phyloP scores from a whole-genome alignment of 2,329 filamentous ascomycete species.

The Ophiostoma perfectum region DNA sequence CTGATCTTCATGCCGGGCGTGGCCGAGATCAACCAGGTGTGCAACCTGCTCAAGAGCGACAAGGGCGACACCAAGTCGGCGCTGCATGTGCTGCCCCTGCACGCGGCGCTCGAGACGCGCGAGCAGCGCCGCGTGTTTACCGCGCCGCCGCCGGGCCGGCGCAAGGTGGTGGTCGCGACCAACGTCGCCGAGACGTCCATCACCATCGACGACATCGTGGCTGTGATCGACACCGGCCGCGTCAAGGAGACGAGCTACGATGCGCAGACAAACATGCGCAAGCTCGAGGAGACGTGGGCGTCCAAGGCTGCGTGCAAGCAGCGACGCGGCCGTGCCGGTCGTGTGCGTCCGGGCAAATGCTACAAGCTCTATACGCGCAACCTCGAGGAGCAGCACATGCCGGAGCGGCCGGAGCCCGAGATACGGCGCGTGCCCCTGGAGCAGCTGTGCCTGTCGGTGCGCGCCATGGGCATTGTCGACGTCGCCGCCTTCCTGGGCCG shows the following conservation, averaged over 20 bases:
- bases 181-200: slow-evolving; percentile 98
- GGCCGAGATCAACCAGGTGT: slow-evolving; percentile 79
- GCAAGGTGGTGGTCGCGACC: slow-evolving; percentile 90
- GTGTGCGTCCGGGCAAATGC: slow-evolving; percentile 84
- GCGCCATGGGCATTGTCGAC: slow-evolving; percentile 86
- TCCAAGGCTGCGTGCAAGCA: slow-evolving; percentile 93
- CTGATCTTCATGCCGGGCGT: slow-evolving; percentile 93
- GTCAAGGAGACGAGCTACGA: slow-evolving; percentile 98
- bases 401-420: slow-evolving; percentile 83
- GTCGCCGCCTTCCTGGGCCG: slow-evolving; percentile 75
- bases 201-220: slow-evolving; percentile 95
- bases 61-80: slow-evolving; percentile 35
- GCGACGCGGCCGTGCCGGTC: slow-evolving; percentile 82
- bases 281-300: slow-evolving; percentile 90
- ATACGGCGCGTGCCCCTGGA: slow-evolving; percentile 89
- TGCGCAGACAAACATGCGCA: slow-evolving; percentile 85
- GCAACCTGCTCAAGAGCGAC: slow-evolving; percentile 57
- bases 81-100: slow-evolving; percentile 77
- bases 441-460: slow-evolving; percentile 88
- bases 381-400: slow-evolving; percentile 74
- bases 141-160: slow-evolving; percentile 66
- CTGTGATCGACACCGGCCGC: slow-evolving; percentile 88
- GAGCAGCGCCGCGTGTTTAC: slow-evolving; percentile 87
- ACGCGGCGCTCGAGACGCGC: slow-evolving; percentile 81
- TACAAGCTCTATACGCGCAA: slow-evolving; percentile 92